These are phyloP conservation scores for Naganishia albida DNA, from an alignment of 1,284 basidiomycete genomes.

Conservation along the genomic window DNA sequence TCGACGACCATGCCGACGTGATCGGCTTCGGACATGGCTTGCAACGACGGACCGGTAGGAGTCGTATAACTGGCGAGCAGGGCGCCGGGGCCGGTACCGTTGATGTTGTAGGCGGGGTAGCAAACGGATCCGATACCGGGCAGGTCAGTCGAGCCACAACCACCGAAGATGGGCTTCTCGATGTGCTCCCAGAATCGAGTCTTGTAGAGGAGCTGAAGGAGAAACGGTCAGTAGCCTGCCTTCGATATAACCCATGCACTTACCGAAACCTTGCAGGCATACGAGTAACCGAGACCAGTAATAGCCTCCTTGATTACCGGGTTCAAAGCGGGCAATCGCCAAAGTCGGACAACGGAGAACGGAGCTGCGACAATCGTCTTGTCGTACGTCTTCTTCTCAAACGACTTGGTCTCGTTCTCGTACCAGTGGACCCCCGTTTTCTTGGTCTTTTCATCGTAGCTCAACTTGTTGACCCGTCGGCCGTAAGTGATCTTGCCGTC, in stretches of 20 bases:
- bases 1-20: constrained; percentile 37
- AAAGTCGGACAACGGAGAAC: constrained; percentile 38
- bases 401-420: constrained; percentile 25
- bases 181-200: constrained; percentile 43
- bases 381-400: constrained; percentile 35
- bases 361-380: constrained; percentile 40
- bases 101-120: constrained; percentile 39
- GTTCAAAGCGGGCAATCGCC: constrained; percentile 35
- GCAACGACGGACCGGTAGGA: constrained; percentile 30
- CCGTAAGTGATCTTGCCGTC: constrained; percentile 36
- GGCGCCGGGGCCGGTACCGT: constrained; percentile 37
- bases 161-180: constrained; percentile 39
- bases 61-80: constrained; percentile 37
- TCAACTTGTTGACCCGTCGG: constrained; percentile 36
- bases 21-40: constrained; percentile 35
- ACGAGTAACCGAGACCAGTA: constrained; percentile 34
- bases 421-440: constrained; percentile 35
- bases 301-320: constrained; percentile 38
- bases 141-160: constrained; percentile 38
- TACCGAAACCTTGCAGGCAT: constrained; percentile 40
- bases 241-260: neutral
- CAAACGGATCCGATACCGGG: constrained; percentile 37
- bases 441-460: constrained; percentile 33
- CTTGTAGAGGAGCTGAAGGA: constrained; percentile 37
- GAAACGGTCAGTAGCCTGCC: neutral